These are phyloP conservation scores for Cyclanthera cordifolia DNA, from an alignment of 306 rosid genomes.

Conservation along the genomic window DNA sequence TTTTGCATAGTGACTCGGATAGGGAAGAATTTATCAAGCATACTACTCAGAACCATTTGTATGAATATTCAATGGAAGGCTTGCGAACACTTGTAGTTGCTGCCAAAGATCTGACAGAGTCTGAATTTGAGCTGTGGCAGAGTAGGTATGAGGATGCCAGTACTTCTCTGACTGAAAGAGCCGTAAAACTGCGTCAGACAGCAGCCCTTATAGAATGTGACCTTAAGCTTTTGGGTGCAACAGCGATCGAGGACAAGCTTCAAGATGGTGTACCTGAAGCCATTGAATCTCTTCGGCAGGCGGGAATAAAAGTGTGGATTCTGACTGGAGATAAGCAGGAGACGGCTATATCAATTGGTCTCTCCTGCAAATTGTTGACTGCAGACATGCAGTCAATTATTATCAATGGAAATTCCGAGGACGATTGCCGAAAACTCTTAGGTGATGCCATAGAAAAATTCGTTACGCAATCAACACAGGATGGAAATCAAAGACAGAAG, in stretches of 20 bases:
- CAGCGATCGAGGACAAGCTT: slow-evolving; percentile 95
- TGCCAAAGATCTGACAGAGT: slow-evolving; percentile 54
- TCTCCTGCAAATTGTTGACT: slow-evolving; percentile 80
- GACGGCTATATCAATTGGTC: slow-evolving; percentile 92
- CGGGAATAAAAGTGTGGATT: slow-evolving; percentile 98
- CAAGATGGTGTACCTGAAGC: slow-evolving; percentile 97
- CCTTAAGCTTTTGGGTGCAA: slow-evolving; percentile 73
- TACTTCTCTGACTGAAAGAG: slow-evolving; percentile 72
- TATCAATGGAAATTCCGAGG: slow-evolving; percentile 68
- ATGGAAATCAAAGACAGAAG: slow-evolving; percentile 20
- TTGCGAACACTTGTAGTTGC: slow-evolving; percentile 88
- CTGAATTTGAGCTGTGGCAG: slow-evolving; percentile 82
- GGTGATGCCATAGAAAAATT: slow-evolving; percentile 48
- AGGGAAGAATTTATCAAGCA: slow-evolving; percentile 20
- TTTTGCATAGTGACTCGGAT: slow-evolving; percentile 34
- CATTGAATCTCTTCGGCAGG: slow-evolving; percentile 79
- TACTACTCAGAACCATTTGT: slow-evolving; percentile 60
- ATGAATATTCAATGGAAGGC: slow-evolving; percentile 69
- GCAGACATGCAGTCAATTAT: slow-evolving; percentile 62
- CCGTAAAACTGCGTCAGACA: slow-evolving; percentile 56
- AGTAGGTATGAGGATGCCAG: slow-evolving; percentile 80
- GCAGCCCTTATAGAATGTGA: slow-evolving; percentile 67
- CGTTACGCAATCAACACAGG: slow-evolving; percentile 34
- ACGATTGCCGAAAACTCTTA: slow-evolving; percentile 62
- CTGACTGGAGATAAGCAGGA: slow-evolving; percentile 99